Evolutionary conservation across 768 basidiomycete genomes (phyloP), one percentile per base, ranked within the genome.

Genomic region (Mycena crocata): DNA sequence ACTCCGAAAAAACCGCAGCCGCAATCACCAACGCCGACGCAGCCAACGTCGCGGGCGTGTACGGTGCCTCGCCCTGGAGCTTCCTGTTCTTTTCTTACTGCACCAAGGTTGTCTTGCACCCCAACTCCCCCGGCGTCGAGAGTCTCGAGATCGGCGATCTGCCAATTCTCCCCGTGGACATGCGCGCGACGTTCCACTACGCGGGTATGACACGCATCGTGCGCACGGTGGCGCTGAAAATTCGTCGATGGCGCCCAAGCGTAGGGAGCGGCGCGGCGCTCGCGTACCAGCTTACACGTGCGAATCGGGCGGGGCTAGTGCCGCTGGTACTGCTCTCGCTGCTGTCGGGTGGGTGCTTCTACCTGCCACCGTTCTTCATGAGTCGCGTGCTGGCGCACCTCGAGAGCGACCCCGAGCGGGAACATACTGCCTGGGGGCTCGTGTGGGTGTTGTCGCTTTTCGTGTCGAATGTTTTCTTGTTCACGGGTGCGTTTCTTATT

Each of bases 81-180:
- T 80, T 81, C 61, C 76, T 97, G 7, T 78, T 94, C 21, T 97
- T 97, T 77, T 89, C 89, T 17, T 96, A 95, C 75, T 93, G 91
- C 31, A 95, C 94, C 1, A 90, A 91, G 64, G 93, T 97, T 21
- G 88, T 96, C 56, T 88, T 90, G 86, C 88, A 95, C 40, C 95
- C 94, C 1, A 88, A 93, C 77, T 83, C 82, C 2, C 83, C 90
- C 7, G 83, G 86, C 59, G n/a, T n/a, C n/a, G n/a, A n/a, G n/a
- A 90, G 86, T 59, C 85, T 96, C 55, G 93, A 96, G 70, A 93
- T 95, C 23, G 93, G 90, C 66, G 95, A 96, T 74, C 81, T 97
- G 26, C 95, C 95, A 3, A 89, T 96, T 58, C 85, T 95, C 17
- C 87, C 92, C 2, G 86, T 83, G 1, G 76, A 86, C 71, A 90